These are phyloP conservation scores for Tausonia pullulans DNA, from an alignment of 1,284 basidiomycete genomes.

Conservation along the genomic window DNA sequence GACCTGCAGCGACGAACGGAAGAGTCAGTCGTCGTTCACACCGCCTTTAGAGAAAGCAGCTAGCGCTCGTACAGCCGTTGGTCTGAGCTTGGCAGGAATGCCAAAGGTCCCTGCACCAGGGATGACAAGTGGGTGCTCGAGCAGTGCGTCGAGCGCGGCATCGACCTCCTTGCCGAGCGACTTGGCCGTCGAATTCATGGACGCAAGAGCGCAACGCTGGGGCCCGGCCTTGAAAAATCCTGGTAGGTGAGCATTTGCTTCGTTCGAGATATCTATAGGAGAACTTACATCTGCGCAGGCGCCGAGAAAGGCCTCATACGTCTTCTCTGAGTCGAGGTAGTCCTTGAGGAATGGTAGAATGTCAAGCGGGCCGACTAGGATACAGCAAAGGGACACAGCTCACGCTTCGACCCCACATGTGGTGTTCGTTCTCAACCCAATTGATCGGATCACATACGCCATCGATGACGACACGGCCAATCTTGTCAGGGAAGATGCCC, in stretches of 20 bases:
- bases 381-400: not conserved
- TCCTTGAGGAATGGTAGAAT: not conserved
- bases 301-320: conserved; percentile 6
- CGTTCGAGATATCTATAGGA: no score
- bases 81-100: not conserved
- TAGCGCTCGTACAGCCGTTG: no score
- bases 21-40: no score
- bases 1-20: not conserved
- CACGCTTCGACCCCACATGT: conserved; percentile 9
- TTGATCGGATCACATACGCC: conserved; percentile 14
- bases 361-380: not conserved
- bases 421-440: conserved; percentile 11
- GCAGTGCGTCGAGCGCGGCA: not conserved
- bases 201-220: conserved; percentile 2
- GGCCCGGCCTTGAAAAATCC: not conserved
- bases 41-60: no score
- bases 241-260: no score
- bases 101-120: not conserved
- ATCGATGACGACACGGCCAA: conserved; percentile 7
- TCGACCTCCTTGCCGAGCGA: conserved; percentile 3
- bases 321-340: conserved; percentile 8
- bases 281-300: conserved; percentile 3
- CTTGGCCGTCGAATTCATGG: not conserved
- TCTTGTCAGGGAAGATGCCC: conserved; percentile 8
- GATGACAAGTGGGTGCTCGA: conserved; percentile 1